Percentiles rank a stretch among this genome's conserved stretches.
These are phyloP conservation scores for Podosphaera xanthii DNA, from an alignment of 2,329 filamentous ascomycete genomes.

Conservation along the genomic window DNA sequence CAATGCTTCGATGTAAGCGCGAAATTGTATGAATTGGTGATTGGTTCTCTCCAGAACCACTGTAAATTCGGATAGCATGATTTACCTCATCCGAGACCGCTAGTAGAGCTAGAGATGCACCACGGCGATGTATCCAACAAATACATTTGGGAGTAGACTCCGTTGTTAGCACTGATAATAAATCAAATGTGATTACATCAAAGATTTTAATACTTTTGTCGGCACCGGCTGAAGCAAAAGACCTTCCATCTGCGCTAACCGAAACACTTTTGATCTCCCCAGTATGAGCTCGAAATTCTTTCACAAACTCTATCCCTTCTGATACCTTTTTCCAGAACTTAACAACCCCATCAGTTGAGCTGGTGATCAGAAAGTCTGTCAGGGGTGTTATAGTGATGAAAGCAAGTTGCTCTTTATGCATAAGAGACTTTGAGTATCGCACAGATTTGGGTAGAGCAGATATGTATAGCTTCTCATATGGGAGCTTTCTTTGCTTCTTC, in stretches of 20 bases:
- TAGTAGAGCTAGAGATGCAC: conserved; percentile 67
- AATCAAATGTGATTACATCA: conserved; percentile 67
- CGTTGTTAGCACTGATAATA: conserved; percentile 61
- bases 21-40: conserved; percentile 56
- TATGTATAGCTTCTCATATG: conserved; percentile 87
- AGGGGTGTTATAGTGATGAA: conserved; percentile 74
- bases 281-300: conserved; percentile 82
- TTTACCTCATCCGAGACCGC: conserved; percentile 60
- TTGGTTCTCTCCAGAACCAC: conserved; percentile 64
- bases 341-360: conserved; percentile 81
- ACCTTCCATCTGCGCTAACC: conserved; percentile 72
- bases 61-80: conserved; percentile 59
- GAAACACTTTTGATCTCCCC: conserved; percentile 69
- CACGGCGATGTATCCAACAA: conserved; percentile 79
- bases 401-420: conserved; percentile 90
- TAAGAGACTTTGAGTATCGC: conserved; percentile 84
- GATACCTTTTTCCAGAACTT: conserved; percentile 98
- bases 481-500: conserved; percentile 77
- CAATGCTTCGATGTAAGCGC: conserved; percentile 57
- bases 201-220: conserved; percentile 67
- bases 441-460: conserved; percentile 61
- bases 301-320: conserved; percentile 86
- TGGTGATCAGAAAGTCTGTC: conserved; percentile 89
- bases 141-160: conserved; percentile 54
- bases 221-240: conserved; percentile 68